phyloP scores from a whole-genome alignment of 495 filamentous ascomycete species.

The Oidiodendron maius region DNA sequence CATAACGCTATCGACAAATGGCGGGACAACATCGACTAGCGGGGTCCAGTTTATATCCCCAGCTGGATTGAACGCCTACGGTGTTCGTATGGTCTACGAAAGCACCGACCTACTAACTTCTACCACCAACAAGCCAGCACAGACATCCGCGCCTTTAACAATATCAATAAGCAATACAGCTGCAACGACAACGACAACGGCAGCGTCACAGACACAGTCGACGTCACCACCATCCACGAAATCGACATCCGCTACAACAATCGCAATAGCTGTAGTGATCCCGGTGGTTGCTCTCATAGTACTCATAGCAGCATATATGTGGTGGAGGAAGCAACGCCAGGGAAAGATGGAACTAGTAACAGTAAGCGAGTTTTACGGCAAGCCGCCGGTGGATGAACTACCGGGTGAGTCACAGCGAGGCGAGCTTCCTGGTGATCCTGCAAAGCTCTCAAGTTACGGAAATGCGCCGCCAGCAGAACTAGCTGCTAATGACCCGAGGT shows the following conservation, averaged over 20 bases:
- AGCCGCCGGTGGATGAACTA: neutral
- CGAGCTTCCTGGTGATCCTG: neutral
- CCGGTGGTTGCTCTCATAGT: neutral
- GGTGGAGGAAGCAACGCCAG: neutral
- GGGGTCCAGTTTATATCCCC: neutral
- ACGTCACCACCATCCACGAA: neutral
- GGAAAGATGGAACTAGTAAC: neutral
- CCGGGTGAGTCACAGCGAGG: neutral
- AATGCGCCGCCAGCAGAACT: no score
- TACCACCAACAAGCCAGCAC: no score
- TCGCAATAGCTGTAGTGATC: neutral
- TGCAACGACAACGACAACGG: neutral
- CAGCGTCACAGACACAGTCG: neutral
- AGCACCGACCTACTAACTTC: neutral
- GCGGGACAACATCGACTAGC: neutral
- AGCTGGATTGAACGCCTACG: neutral
- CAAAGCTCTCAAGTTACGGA: no score
- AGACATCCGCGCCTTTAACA: no score
- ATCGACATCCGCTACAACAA: neutral
- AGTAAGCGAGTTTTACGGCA: neutral
- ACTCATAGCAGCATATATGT: neutral
- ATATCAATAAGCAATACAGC: neutral
- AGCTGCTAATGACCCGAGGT: no score
- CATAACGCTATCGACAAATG: neutral
- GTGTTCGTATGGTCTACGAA: neutral